Conservation (phyloP, 2,329 filamentous ascomycete genomes). For the Mycocentrospora acerina region DNA sequence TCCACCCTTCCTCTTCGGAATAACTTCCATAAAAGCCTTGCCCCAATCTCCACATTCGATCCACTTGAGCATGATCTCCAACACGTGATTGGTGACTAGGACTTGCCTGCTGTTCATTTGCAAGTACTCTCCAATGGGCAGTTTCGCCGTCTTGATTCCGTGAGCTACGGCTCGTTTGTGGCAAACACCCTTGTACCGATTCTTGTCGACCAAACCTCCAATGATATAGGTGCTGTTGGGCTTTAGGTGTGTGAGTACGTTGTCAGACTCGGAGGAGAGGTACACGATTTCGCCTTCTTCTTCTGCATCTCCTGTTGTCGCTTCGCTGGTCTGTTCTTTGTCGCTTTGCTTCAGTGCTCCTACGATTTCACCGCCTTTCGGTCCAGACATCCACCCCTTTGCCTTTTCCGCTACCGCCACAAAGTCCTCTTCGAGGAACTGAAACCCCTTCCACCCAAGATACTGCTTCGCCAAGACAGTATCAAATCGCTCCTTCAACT, state of each 20-base stretch:
- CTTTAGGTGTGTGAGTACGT: constrained; percentile 79
- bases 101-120: constrained; percentile 85
- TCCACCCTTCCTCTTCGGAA: constrained; percentile 87
- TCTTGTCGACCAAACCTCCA: constrained; percentile 92
- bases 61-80: constrained; percentile 96
- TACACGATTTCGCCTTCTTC: constrained; percentile 71
- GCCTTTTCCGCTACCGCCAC: constrained; percentile 66
- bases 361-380: constrained; percentile 60
- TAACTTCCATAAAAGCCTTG: constrained; percentile 80
- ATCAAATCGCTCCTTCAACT: constrained; percentile 77
- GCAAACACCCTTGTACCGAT: constrained; percentile 92
- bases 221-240: constrained; percentile 91
- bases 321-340: constrained; percentile 45
- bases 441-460: constrained; percentile 75
- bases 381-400: constrained; percentile 65
- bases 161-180: constrained; percentile 75
- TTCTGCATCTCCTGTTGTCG: constrained; percentile 13
- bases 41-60: constrained; percentile 90
- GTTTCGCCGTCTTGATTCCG: constrained; percentile 81
- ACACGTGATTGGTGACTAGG: constrained; percentile 90
- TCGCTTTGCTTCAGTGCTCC: constrained; percentile 55
- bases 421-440: constrained; percentile 74
- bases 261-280: constrained; percentile 85
- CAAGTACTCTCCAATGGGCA: constrained; percentile 95
- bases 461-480: constrained; percentile 71